Percentiles rank a stretch among this genome's conserved stretches.
Conservation (phyloP, 306 rosid genomes). For the Mimosa pudica region DNA sequence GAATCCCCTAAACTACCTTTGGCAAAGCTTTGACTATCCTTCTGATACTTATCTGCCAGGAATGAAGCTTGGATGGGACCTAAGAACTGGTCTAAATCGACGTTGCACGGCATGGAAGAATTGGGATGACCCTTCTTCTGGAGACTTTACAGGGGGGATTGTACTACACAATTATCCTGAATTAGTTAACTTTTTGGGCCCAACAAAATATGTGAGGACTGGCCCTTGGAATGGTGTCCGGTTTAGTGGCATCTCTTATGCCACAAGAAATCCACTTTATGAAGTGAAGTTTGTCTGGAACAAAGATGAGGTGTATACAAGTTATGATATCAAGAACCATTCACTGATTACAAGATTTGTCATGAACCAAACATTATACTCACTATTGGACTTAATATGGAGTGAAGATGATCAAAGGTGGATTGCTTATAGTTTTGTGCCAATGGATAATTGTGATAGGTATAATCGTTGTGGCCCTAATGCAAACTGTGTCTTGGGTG, state of each 20-base stretch:
- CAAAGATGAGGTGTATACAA: neutral
- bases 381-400: neutral
- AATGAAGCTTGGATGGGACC: slow-evolving; percentile 44
- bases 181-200: slow-evolving; percentile 16
- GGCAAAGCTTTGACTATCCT: slow-evolving; percentile 49
- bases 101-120: slow-evolving; percentile 33
- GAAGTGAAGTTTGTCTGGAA: neutral
- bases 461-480: neutral
- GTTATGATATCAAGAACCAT: neutral
- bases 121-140: slow-evolving; percentile 33
- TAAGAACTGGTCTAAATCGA: slow-evolving; percentile 11
- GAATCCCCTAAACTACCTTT: slow-evolving; percentile 22
- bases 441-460: neutral
- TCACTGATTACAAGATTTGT: neutral
- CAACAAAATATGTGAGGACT: neutral
- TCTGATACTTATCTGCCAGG: slow-evolving; percentile 35
- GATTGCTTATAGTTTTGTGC: neutral
- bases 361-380: neutral
- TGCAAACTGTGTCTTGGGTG: neutral
- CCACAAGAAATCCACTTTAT: neutral
- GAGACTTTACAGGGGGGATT: slow-evolving; percentile 13
- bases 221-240: neutral
- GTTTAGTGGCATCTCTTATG: neutral
- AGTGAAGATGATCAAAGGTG: neutral
- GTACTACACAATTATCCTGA: neutral